These are phyloP conservation scores for Phytophthora citricola DNA, from an alignment of 352 stramenopile species.

Conservation along the genomic window DNA sequence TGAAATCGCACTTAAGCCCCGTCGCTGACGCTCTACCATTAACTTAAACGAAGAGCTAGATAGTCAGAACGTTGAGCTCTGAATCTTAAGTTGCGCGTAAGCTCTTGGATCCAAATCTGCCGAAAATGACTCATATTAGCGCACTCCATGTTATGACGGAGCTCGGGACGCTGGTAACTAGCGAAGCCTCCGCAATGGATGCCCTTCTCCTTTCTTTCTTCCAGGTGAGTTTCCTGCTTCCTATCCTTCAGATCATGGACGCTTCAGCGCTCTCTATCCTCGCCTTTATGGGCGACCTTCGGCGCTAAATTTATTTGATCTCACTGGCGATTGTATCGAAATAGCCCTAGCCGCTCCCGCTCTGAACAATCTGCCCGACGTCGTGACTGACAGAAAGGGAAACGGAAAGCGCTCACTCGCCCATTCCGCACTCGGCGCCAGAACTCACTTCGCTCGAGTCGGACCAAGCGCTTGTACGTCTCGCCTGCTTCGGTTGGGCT, in stretches of 20 bases:
- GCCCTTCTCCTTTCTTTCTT: background rate
- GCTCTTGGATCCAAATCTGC: no score
- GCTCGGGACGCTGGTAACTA: no score
- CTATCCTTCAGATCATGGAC: slow-evolving; percentile 1
- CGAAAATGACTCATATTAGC: no score
- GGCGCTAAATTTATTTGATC: slow-evolving; percentile 11
- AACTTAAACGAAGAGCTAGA: slow-evolving; percentile 9
- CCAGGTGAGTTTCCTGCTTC: no score
- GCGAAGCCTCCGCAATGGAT: no score
- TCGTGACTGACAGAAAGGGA: slow-evolving; percentile 40
- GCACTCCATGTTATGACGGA: no score
- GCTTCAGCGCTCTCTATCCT: no score
- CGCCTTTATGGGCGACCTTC: slow-evolving; percentile 3
- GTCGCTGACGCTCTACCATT: background rate
- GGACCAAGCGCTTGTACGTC: slow-evolving; percentile 16
- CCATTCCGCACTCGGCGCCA: slow-evolving; percentile 25
- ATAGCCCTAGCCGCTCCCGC: no score
- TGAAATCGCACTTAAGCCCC: background rate
- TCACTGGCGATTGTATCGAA: slow-evolving; percentile 1
- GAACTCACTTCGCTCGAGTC: slow-evolving; percentile 8
- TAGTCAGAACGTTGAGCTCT: background rate
- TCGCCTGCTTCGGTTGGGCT: background rate
- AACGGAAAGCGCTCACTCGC: slow-evolving; percentile 33
- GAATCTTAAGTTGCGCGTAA: no score
- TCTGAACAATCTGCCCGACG: slow-evolving; percentile 33